Conservation (phyloP, 441 rosid species). For the Gossypium lobatum region DNA sequence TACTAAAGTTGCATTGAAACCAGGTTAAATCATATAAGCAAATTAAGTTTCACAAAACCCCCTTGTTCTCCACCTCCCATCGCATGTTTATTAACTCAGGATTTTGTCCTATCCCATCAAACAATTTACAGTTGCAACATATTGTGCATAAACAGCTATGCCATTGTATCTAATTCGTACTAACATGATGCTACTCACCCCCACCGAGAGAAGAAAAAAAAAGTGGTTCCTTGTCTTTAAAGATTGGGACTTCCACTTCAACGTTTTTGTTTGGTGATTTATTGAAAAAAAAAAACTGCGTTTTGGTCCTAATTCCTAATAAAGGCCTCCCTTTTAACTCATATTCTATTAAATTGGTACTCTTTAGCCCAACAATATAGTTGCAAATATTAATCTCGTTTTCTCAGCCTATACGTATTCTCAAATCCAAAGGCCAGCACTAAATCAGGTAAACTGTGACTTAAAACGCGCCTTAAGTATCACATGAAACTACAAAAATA, state of each 20-base stretch:
- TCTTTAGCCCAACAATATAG: not conserved
- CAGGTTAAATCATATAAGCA: not conserved
- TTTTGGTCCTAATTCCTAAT: not conserved
- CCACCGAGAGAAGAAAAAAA: too few relatives aligned
- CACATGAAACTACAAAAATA: not conserved
- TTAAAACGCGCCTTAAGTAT: not conserved
- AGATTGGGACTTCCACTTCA: not conserved
- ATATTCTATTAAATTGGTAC: not conserved
- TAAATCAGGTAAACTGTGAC: conserved; percentile 2
- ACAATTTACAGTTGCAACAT: not conserved
- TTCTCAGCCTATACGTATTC: not conserved
- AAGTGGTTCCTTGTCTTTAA: too few relatives aligned
- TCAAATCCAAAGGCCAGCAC: not conserved
- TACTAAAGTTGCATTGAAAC: not conserved
- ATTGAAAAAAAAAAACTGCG: not conserved
- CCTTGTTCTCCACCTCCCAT: not conserved
- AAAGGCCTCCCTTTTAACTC: not conserved
- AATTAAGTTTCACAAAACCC: not conserved
- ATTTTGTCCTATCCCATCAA: not conserved
- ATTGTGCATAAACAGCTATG: too few relatives aligned
- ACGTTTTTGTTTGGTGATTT: not conserved
- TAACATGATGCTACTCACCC: too few relatives aligned
- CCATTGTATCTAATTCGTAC: too few relatives aligned
- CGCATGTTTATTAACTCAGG: not conserved
- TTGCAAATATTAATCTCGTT: not conserved